Evolutionary conservation across 305 asterid genomes (phyloP), one percentile per base, ranked within the genome.

Genomic region (Fraxinus greggii): DNA sequence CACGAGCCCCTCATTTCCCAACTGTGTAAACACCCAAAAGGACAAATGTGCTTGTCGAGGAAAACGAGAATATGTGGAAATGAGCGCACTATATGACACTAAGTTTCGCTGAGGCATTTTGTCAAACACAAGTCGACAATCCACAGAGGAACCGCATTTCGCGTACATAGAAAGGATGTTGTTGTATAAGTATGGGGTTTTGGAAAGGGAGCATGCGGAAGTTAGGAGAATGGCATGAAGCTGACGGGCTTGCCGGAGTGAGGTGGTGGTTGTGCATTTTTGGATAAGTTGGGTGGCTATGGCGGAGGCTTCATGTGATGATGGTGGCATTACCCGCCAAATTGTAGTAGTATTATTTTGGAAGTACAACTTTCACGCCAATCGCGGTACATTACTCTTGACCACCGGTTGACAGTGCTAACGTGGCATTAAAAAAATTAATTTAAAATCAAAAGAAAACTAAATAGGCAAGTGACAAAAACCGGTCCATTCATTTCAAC

Each of bases 111-210:
- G 94, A 74, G 94, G 97, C 95, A 92, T 95, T 92, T 87, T 80
- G 93, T 94, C 99, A 91, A 95, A 92, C 90, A 92, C 54, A 23
- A 12, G 87, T 3, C 86, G 97, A 7, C 95, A 54, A 81, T 88
- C 93, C 32, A 1, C 7, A 0, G 88, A 70, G 3, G 97, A 94
- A 7, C 92, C 91, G 83, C 95, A 92, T 4, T 97, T 88, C 0
- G 90, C 91, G 81, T 95, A 95, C 97, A 91, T 91, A 0, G 97
- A 90, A 36, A 95, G 82, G 78, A 92, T 81, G 88, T 88, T 94
- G 97, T 95, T 95, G 88, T 86, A 81, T 36, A 87, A 36, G 86
- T 88, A 80, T 5, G 94, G 87, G 74, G 91, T 70, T 85, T 78
- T 85, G 1, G 79, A 10, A 33, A 36, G 75, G 73, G 83, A 69